Base-by-base conservation (phyloP, 2,329 filamentous ascomycete genomes). In the Cyclaneusma minus region DNA sequence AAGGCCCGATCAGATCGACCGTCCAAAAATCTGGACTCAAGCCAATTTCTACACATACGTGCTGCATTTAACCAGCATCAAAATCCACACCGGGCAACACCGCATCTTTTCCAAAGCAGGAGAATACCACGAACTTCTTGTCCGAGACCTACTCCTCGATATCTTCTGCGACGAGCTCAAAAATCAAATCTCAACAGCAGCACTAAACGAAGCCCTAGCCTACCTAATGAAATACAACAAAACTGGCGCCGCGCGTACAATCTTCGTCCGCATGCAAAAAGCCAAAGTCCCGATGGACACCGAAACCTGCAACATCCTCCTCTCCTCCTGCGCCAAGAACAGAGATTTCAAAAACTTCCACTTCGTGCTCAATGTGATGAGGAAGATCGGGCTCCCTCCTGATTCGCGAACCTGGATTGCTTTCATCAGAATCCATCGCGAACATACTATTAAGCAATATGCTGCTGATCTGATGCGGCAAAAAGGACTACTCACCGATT, bases 301-400 rank as follows among this genome's bases (percentile, higher is more conserved):
- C 4, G 49, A 55, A 20, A 55, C 52, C 5, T 59, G 52, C 35
- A 61, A 61, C 25, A 52, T 58, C 22, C 38, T 62, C 25, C 35
- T 63, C 20, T 38, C 40, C 21, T 41, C 41, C 13, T 44, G 50
- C 14, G 55, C 55, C 8, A 41, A 40, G 25, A 40, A 38, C 13
- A 47, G 50, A 25, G 48, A 60, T 36, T 35, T 55, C n/a, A 35
- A 33, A 8, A 40, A 41, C 10, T 61, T 60, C 27, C 44, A 43
- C 6, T 39, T 41, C 14, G 38, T 56, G 12, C 33, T 62, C 11
- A 27, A 39, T 13, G 31, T 43, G 8, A 60, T 62, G 56, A 32
- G 45, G 15, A 35, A 40, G 25, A 33, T 45, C 27, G 37, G 48
- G 2, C 36, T 60, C 25, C 35, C 33, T 2, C 56, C 57, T 8